Evolutionary conservation across 1,284 basidiomycete species (phyloP).

Genomic region (Microbotryum lychnidis-dioicae): DNA sequence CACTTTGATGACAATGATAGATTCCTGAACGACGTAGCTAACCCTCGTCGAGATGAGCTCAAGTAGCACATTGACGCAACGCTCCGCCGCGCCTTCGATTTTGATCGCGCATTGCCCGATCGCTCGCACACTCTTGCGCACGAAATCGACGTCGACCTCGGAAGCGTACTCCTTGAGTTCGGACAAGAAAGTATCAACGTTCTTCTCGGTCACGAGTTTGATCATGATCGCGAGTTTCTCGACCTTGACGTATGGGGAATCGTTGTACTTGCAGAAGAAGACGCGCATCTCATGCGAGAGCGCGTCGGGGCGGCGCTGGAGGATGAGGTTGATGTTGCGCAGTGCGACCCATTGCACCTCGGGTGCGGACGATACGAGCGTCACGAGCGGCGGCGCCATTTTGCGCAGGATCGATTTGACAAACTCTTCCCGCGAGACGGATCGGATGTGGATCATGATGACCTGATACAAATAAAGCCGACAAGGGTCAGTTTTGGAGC

Average conservation of each 20-base stretch:
- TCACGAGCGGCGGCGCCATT: constrained; percentile 89
- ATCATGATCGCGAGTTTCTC: constrained; percentile 99
- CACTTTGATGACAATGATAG: constrained; percentile 96
- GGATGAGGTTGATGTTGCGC: constrained; percentile 89
- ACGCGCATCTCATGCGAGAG: constrained; percentile 94
- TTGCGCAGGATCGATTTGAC: constrained; percentile 80
- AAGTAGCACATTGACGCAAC: constrained; percentile 86
- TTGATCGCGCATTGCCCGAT: constrained; percentile 96
- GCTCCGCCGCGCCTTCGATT: constrained; percentile 83
- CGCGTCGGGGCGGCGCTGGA: constrained; percentile 84
- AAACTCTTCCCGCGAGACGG: constrained; percentile 74
- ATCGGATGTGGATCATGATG: constrained; percentile 91
- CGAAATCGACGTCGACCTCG: constrained; percentile 97
- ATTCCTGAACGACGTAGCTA: constrained; percentile 96
- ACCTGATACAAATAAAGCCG: constrained; percentile 50
- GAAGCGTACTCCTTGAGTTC: constrained; percentile 98
- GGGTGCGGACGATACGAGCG: constrained; percentile 52
- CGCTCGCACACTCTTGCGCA: constrained; percentile 83
- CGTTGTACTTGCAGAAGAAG: constrained; percentile 99
- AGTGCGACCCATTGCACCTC: constrained; percentile 93
- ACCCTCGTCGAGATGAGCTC: constrained; percentile 87
- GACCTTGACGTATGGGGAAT: constrained; percentile 94
- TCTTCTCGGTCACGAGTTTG: constrained; percentile 78
- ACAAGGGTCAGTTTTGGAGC: neutral
- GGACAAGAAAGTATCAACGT: constrained; percentile 86